Conservation (phyloP, 2,329 filamentous ascomycete genomes). For the Hansfordia pulvinata region DNA sequence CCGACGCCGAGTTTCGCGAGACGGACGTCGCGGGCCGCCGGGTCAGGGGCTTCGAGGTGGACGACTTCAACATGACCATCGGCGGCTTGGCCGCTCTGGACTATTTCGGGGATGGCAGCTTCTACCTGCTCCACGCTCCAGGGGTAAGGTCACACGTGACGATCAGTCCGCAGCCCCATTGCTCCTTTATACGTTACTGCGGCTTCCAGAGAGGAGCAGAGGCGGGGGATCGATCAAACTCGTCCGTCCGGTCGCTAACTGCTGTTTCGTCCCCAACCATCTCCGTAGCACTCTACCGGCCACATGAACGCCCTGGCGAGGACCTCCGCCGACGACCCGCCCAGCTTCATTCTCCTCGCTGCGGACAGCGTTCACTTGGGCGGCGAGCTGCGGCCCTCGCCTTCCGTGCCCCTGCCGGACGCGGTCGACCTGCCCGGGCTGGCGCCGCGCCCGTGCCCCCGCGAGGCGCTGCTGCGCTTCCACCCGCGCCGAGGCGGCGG, state of each 20-base stretch:
- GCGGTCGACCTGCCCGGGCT: not conserved
- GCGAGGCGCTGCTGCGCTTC: not conserved
- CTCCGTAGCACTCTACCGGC: not conserved
- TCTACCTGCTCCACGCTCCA: slow-evolving; percentile 1
- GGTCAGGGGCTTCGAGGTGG: not conserved
- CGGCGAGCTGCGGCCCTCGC: not conserved
- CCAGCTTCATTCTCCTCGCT: not conserved
- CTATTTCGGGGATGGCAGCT: not conserved
- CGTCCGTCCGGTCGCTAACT: too few species aligned
- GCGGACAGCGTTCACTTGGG: not conserved
- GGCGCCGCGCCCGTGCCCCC: not conserved
- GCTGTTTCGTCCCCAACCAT: too few species aligned
- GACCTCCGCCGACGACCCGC: not conserved
- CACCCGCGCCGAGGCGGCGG: not conserved
- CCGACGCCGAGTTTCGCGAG: not conserved
- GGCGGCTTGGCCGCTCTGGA: not conserved
- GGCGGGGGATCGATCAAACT: too few species aligned
- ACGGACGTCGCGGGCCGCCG: not conserved
- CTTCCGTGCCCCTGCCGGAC: not conserved
- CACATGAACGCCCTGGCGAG: not conserved
- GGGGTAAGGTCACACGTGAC: too few species aligned
- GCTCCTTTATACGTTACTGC: too few species aligned
- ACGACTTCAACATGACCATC: not conserved
- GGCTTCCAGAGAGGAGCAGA: too few species aligned
- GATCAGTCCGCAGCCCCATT: too few species aligned